Percentiles rank a stretch among this genome's conserved stretches.
These are phyloP conservation scores for Cyclanthera cordifolia DNA, from an alignment of 306 rosid genomes.

Conservation along the genomic window DNA sequence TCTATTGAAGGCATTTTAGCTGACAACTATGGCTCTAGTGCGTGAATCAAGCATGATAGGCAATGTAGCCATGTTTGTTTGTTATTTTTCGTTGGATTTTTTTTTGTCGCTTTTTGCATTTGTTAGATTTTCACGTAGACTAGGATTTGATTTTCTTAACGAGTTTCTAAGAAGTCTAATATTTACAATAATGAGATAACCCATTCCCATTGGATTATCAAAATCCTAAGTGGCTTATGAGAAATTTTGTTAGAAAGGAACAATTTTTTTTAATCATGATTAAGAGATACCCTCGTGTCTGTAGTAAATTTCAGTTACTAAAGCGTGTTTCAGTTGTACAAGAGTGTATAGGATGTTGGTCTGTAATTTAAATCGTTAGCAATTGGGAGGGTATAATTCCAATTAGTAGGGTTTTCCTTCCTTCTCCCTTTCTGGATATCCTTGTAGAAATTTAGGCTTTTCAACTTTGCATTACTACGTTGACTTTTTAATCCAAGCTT, in stretches of 20 bases:
- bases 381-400: background rate
- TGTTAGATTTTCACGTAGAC: background rate
- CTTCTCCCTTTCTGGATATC: background rate
- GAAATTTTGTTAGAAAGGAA: background rate
- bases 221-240: background rate
- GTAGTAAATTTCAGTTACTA: background rate
- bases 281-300: background rate
- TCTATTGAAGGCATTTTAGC: background rate
- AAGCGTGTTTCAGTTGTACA: background rate
- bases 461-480: background rate
- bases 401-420: background rate
- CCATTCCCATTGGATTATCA: background rate
- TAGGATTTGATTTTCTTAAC: background rate
- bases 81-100: background rate
- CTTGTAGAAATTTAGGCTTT: background rate
- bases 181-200: background rate
- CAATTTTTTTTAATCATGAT: background rate
- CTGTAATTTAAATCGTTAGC: background rate
- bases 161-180: background rate
- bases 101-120: background rate
- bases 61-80: background rate
- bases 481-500: background rate
- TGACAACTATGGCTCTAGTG: background rate
- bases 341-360: background rate
- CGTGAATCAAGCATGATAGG: background rate